These are phyloP conservation scores for Ilex paraguariensis DNA, from an alignment of 305 asterid genomes.

Conservation along the genomic window DNA sequence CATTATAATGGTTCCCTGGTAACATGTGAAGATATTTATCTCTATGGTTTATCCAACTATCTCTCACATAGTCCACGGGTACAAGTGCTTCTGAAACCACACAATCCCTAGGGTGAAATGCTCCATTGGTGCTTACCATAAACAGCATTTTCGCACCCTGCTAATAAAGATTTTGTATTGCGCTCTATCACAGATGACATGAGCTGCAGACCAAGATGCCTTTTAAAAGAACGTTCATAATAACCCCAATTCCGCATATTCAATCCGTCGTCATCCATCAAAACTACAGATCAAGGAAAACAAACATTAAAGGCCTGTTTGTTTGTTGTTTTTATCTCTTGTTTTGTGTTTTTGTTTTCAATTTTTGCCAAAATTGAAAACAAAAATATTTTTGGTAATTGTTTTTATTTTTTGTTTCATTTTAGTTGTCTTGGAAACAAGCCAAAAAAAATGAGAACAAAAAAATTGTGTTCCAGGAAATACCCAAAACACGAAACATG, in stretches of 20 bases:
- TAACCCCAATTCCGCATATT: conserved; percentile 95
- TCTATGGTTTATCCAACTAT: conserved; percentile 77
- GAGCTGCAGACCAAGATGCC: conserved; percentile 77
- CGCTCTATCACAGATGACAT: conserved; percentile 69
- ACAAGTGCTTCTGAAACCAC: conserved; percentile 56
- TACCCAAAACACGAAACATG: background rate
- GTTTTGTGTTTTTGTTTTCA: too few species aligned
- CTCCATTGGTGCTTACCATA: conserved; percentile 66
- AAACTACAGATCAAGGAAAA: conserved; percentile 28
- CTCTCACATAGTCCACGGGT: conserved; percentile 75
- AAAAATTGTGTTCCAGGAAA: too few species aligned
- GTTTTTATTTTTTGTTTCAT: too few species aligned
- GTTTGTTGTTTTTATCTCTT: too few species aligned
- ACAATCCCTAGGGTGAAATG: conserved; percentile 61
- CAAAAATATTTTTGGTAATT: too few species aligned
- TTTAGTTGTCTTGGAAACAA: too few species aligned
- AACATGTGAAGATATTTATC: conserved; percentile 78
- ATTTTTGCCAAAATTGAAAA: too few species aligned
- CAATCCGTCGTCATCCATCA: conserved; percentile 81
- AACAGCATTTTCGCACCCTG: conserved; percentile 51
- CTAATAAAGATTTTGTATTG: conserved; percentile 59
- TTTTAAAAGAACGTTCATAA: conserved; percentile 65
- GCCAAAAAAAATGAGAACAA: too few species aligned
- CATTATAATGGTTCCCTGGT: conserved; percentile 46
- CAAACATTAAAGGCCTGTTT: background rate